phyloP scores from a whole-genome alignment of 2,329 filamentous ascomycete genomes.

The Polytolypa hystricis region DNA sequence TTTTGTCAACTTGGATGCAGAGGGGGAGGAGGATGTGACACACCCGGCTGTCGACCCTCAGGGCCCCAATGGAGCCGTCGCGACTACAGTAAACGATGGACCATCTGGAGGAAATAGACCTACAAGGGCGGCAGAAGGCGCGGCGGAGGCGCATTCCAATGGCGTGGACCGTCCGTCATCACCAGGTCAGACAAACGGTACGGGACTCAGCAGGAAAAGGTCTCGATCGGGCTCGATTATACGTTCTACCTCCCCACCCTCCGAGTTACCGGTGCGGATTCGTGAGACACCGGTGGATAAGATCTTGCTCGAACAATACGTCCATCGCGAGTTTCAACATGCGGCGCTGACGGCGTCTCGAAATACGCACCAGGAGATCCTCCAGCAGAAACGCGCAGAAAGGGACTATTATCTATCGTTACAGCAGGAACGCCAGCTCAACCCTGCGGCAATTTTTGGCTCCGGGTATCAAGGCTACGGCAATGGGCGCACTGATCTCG shows the following conservation, averaged over 20 bases:
- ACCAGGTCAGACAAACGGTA: slow-evolving; percentile 37
- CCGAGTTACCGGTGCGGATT: slow-evolving; percentile 21
- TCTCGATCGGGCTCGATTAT: slow-evolving; percentile 49
- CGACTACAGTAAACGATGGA: slow-evolving; percentile 31
- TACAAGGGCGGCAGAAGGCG: not conserved
- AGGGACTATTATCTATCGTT: slow-evolving; percentile 59
- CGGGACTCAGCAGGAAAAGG: slow-evolving; percentile 43
- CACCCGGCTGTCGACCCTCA: not conserved
- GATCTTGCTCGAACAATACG: slow-evolving; percentile 51
- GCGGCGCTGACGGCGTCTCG: slow-evolving; percentile 43
- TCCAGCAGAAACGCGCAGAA: slow-evolving; percentile 54
- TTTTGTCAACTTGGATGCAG: not conserved
- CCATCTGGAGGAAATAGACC: not conserved
- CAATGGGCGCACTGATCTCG: slow-evolving; percentile 69
- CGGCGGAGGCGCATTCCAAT: slow-evolving; percentile 20
- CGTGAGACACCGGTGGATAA: slow-evolving; percentile 37
- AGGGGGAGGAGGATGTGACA: no score
- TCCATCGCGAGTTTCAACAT: slow-evolving; percentile 52
- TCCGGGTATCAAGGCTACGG: slow-evolving; percentile 78
- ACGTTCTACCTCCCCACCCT: slow-evolving; percentile 26
- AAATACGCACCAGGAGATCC: slow-evolving; percentile 45
- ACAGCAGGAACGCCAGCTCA: slow-evolving; percentile 46
- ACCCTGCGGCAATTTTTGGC: slow-evolving; percentile 51
- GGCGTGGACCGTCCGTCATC: slow-evolving; percentile 20
- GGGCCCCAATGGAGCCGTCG: slow-evolving; percentile 30